phyloP scores from a whole-genome alignment of 495 filamentous ascomycete genomes.

The Gamarada debralockiae region DNA sequence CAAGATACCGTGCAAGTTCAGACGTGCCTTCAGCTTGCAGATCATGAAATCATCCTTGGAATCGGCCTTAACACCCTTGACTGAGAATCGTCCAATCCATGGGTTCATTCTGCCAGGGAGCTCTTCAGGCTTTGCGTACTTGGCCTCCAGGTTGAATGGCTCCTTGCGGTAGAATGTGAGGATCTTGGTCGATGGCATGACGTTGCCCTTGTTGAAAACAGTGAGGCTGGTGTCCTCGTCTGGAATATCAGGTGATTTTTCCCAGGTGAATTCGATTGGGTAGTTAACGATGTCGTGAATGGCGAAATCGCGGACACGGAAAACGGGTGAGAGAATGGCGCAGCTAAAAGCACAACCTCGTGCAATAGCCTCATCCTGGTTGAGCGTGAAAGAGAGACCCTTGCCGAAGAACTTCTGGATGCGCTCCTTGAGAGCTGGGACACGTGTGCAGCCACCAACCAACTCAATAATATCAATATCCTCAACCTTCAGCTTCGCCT shows the following conservation, averaged over 20 bases:
- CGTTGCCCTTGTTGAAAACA: slow-evolving; percentile 96
- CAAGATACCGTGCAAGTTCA: slow-evolving; percentile 94
- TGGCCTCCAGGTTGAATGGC: slow-evolving; percentile 92
- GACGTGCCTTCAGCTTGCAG: slow-evolving; percentile 97
- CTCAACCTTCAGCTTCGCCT: slow-evolving; percentile 82
- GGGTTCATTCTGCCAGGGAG: slow-evolving; percentile 91
- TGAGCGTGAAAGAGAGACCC: slow-evolving; percentile 89
- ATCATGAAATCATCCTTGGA: slow-evolving; percentile 95
- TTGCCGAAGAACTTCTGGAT: slow-evolving; percentile 91
- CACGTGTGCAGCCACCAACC: slow-evolving; percentile 92
- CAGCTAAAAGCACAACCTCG: slow-evolving; percentile 97
- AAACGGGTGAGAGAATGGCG: slow-evolving; percentile 94
- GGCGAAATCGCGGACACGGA: slow-evolving; percentile 97
- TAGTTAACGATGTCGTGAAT: slow-evolving; percentile 97
- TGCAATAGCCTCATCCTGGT: slow-evolving; percentile 96
- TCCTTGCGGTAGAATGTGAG: slow-evolving; percentile 99
- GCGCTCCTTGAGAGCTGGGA: slow-evolving; percentile 86
- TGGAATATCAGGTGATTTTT: slow-evolving; percentile 96
- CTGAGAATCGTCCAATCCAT: slow-evolving; percentile 94
- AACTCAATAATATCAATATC: slow-evolving; percentile 95
- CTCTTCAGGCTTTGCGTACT: slow-evolving; percentile 79
- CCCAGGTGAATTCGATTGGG: slow-evolving; percentile 99
- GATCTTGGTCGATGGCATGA: slow-evolving; percentile 98
- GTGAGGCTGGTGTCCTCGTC: slow-evolving; percentile 97
- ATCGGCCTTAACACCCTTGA: slow-evolving; percentile 84